Percentiles rank a stretch among this genome's conserved stretches.
phyloP scores from a whole-genome alignment of 1,139 yeast genomes.

The Casaregolazyma suthepensis region DNA sequence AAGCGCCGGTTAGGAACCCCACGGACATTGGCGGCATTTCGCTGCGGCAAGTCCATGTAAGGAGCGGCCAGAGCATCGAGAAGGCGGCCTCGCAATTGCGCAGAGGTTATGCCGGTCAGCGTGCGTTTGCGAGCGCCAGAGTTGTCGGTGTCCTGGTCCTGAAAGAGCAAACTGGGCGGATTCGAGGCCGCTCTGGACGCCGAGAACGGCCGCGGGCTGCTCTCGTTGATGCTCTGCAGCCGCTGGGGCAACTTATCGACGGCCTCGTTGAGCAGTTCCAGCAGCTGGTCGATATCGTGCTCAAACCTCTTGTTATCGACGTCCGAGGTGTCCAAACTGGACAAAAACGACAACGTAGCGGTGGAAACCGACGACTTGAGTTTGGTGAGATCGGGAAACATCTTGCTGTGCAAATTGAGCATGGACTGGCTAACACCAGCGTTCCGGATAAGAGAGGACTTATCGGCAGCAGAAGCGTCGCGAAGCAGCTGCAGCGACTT shows the following conservation, averaged over 20 bases:
- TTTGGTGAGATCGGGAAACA: conserved; percentile 4
- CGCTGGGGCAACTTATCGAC: conserved; percentile 2
- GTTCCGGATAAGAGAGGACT: not conserved
- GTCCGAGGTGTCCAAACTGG: conserved; percentile 16
- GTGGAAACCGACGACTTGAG: conserved; percentile 24
- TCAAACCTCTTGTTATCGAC: not conserved
- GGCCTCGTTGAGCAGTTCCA: conserved; percentile 7
- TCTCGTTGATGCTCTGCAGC: not conserved
- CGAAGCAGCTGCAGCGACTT: conserved; percentile 66
- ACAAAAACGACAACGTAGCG: conserved; percentile 26
- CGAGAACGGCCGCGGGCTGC: not conserved
- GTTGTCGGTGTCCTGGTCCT: not conserved
- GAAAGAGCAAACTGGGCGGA: conserved; percentile 25
- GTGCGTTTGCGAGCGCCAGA: conserved; percentile 15
- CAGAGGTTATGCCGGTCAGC: conserved; percentile 19
- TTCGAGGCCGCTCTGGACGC: conserved; percentile 36
- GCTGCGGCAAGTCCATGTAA: conserved; percentile 21
- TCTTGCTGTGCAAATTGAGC: conserved; percentile 2
- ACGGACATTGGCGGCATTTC: not conserved
- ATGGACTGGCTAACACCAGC: conserved; percentile 2
- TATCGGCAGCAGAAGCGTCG: conserved; percentile 32
- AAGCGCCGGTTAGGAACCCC: not conserved
- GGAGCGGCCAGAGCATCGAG: conserved; percentile 30
- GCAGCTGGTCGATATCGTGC: conserved; percentile 7
- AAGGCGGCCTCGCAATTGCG: conserved; percentile 31